Evolutionary conservation across 129 eudicot species (phyloP), one percentile per base, ranked within the genome.

Genomic region (Heracleum sosnowskyi): DNA sequence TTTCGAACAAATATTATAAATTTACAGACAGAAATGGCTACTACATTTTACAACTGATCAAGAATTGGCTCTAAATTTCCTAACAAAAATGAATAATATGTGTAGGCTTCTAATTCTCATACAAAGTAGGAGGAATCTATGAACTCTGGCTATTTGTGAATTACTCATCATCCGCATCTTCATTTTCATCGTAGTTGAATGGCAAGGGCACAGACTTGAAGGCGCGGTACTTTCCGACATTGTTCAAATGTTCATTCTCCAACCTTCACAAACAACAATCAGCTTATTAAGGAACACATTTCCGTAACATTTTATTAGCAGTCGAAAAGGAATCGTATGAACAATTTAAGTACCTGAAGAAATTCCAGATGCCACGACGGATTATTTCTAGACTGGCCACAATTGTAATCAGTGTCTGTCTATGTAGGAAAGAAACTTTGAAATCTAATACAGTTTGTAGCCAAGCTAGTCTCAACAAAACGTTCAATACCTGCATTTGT

Each of bases 351-450:
- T 1, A 91, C 73, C 74, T 69, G 74, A 69, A 69, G 45, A 69
- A 69, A n/a, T 69, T 69, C 74, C 74, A 69, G 16, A 69, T 35
- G 74, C 74, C 74, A 35, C 74, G 74, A 35, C 74, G 74, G 75
- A 78, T 46, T 79, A 86, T 71, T 74, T 86, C 35, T 74, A 51
- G 64, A 78, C 85, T 69, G 22, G 74, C 74, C 40, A 33, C 74
- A 7, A 69, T 69, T 7, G 79, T 62, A 11, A 76, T 42, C 45
- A 78, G 28, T 17, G 39, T 40, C 24, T 68, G 74, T 29, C 60
- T 62, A 42, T 53, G 79, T 5, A 76, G 40, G 79, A 76, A 76
- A 20, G 79, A 76, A 55, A 76, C 79, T 26, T 76, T 13, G 18
- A 44, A 78, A 13, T 68, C 47, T 63, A 78, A 20, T 15, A 78